Conservation (phyloP, 1,139 yeast genomes). For the Kurtzmaniella natalensis region DNA sequence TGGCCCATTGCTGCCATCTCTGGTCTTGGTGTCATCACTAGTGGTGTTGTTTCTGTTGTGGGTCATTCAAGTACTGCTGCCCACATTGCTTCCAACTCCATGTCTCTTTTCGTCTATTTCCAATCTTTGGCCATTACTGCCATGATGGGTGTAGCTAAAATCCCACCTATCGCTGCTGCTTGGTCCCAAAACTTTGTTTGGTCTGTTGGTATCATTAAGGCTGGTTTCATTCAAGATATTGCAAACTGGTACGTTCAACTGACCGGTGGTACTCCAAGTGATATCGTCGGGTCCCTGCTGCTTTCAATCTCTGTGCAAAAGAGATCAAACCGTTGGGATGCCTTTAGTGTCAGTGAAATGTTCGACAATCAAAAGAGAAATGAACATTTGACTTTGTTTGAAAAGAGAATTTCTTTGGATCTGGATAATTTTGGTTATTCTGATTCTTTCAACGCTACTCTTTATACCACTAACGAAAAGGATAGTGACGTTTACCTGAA, state of each 20-base stretch:
- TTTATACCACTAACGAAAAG: constrained; percentile 74
- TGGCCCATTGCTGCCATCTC: constrained; percentile 97
- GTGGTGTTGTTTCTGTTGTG: constrained; percentile 80
- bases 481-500: constrained; percentile 51
- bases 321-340: constrained; percentile 23
- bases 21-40: constrained; percentile 79
- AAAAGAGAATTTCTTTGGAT: constrained; percentile 33
- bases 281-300: constrained; percentile 48
- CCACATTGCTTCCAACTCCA: constrained; percentile 92
- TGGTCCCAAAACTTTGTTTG: constrained; percentile 98
- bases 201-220: constrained; percentile 87
- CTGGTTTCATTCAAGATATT: constrained; percentile 77
- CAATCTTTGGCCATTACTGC: constrained; percentile 90
- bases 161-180: constrained; percentile 96
- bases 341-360: constrained; percentile 16
- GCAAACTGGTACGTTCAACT: constrained; percentile 94
- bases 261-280: constrained; percentile 89
- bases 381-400: constrained; percentile 18
- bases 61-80: constrained; percentile 95
- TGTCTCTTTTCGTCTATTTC: constrained; percentile 88
- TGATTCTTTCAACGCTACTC: constrained; percentile 43
- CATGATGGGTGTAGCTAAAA: constrained; percentile 91
- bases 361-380: constrained; percentile 15
- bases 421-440: constrained; percentile 42
- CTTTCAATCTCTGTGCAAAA: constrained; percentile 82